Conservation (phyloP, 2,329 filamentous ascomycete genomes). For the Cryphonectria naterciae region DNA sequence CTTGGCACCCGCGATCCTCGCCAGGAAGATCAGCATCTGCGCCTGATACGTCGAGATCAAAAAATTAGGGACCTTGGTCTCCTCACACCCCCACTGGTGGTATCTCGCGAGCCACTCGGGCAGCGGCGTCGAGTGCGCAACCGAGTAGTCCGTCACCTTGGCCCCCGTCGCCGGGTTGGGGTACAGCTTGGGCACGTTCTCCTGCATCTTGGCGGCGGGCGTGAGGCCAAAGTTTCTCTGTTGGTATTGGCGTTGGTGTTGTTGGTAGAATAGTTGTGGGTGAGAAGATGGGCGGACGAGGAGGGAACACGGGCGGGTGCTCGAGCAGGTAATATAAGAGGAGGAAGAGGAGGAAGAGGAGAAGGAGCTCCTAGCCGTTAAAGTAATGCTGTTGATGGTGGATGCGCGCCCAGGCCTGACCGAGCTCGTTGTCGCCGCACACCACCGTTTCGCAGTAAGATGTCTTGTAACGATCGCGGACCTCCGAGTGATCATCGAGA, state of each 20-base stretch:
- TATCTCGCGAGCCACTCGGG: constrained; percentile 48
- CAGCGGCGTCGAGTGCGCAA: constrained; percentile 46
- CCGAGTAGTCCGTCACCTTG: constrained; percentile 47
- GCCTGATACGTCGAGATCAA: constrained; percentile 36
- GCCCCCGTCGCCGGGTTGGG: constrained; percentile 45
- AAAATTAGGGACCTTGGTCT: constrained; percentile 29
- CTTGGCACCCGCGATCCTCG: constrained; percentile 44
- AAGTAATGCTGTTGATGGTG: background rate
- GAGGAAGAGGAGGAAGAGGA: background rate
- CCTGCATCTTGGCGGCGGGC: constrained; percentile 41
- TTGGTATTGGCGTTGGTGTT: too few species aligned
- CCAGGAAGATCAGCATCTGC: constrained; percentile 42
- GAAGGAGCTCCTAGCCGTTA: background rate
- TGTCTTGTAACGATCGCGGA: constrained; percentile 1
- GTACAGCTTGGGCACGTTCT: constrained; percentile 45
- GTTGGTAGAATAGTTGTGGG: background rate
- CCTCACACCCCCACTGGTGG: constrained; percentile 39
- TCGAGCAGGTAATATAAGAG: background rate
- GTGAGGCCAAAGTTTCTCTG: background rate
- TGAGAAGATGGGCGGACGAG: background rate
- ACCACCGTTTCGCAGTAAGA: background rate
- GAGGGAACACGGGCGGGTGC: background rate
- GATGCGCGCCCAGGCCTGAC: background rate
- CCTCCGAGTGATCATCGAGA: background rate
- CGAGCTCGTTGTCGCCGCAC: background rate